Evolutionary conservation across 2,329 filamentous ascomycete genomes (phyloP), one percentile per base, ranked within the genome.

Genomic region (Cladosporium cucumerinum): DNA sequence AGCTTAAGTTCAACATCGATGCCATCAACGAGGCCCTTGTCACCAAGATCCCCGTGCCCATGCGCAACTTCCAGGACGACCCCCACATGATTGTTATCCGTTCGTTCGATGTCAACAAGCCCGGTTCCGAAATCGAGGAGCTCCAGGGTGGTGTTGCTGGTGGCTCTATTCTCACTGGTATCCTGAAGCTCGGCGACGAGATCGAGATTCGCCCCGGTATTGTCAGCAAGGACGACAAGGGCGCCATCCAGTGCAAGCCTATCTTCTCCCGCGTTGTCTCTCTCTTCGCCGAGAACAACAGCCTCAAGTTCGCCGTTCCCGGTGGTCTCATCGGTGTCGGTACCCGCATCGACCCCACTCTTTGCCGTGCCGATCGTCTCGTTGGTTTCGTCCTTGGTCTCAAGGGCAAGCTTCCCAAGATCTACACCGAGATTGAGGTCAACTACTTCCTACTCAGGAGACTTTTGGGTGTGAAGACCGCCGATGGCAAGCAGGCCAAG

Each of bases 51-150:
- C 95, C 95, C 28, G 89, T 98, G 11, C 95, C 95, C 18, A 82
- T 90, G 66, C 87, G 95, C 79, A 93, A 98, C 79, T 98, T 99
- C 83, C 88, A 88, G 71, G 87, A 90, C 73, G 91, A 94, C 70
- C 95, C 95, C 51, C 93, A 97, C 82, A 97, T 99, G 92, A 99
- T 99, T 75, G 89, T 99, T 77, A 99, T 99, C 79, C 92, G 95
- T 79, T 98, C 94, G 2, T 99, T 99, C 79, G 95, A 99, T 76
- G 96, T 99, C 76, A 99, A 99, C 88, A 99, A 99, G 86, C 95
- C 95, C 49, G 95, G 95, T 86, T 93, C 95, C 49, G 95, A 97
- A 81, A 98, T 99, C 70, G 94, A 98, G 67, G 95, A 99, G 73
- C 85, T 99, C 68, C 97, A 98, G 86, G 95, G 95, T 77, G 95